Conservation (phyloP, 202 grass and related monocot genomes). For the Setaria italica region DNA sequence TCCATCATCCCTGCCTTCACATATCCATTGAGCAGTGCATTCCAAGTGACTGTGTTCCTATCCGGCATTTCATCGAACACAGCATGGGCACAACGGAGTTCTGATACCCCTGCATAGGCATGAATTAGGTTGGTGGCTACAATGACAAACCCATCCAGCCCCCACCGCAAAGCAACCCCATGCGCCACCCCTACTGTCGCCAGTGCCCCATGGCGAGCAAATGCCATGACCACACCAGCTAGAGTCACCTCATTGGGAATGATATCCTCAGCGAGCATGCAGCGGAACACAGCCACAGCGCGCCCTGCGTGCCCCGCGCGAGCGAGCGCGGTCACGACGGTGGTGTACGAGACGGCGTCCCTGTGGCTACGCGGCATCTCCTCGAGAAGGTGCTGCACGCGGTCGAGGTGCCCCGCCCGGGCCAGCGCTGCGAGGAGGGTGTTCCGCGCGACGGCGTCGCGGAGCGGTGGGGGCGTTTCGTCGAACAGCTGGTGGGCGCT, state of each 20-base stretch:
- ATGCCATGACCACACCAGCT: conserved; percentile 38
- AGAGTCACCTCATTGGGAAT: conserved; percentile 61
- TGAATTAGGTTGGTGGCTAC: conserved; percentile 69
- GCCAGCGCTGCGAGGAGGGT: conserved; percentile 47
- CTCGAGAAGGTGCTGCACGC: conserved; percentile 44
- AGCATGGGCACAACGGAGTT: conserved; percentile 38
- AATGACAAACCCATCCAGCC: conserved; percentile 48
- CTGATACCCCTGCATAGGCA: conserved; percentile 41
- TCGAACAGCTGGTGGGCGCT: conserved; percentile 55
- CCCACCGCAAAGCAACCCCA: conserved; percentile 35
- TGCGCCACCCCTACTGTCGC: conserved; percentile 29
- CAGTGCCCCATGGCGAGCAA: neutral
- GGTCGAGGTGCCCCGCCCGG: conserved; percentile 35
- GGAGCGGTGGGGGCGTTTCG: conserved; percentile 23
- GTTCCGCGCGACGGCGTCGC: conserved; percentile 50
- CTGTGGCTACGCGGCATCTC: conserved; percentile 43
- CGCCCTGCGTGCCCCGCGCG: conserved; percentile 14
- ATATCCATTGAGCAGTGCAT: conserved; percentile 69
- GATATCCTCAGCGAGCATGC: conserved; percentile 47
- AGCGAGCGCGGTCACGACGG: conserved; percentile 52
- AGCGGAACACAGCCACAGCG: conserved; percentile 48
- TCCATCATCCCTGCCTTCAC: conserved; percentile 58
- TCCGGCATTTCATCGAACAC: conserved; percentile 60
- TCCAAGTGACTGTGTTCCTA: conserved; percentile 66
- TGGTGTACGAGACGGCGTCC: conserved; percentile 64